phyloP scores from a whole-genome alignment of 345 rosid species.

The Pugionium cornutum region DNA sequence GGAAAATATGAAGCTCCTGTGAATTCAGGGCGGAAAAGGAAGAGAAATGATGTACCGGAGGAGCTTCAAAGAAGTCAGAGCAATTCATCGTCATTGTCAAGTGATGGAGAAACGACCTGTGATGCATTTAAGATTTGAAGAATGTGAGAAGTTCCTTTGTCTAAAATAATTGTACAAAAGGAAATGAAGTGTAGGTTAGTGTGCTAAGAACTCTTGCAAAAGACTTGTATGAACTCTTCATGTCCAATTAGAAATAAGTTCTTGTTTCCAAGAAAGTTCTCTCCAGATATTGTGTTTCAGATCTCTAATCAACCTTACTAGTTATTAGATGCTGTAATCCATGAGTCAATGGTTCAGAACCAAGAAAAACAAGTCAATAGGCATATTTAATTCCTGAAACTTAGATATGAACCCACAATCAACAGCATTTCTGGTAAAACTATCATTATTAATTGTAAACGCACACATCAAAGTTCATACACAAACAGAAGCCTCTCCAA shows the following conservation, averaged over 20 bases:
- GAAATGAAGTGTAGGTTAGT: slow-evolving; percentile 29
- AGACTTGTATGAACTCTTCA: slow-evolving; percentile 16
- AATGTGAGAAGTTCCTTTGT: slow-evolving; percentile 16
- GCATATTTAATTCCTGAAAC: background rate
- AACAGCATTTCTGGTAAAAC: no score
- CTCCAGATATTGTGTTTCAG: slow-evolving; percentile 1
- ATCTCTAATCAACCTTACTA: slow-evolving; percentile 7
- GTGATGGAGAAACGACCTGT: slow-evolving; percentile 29
- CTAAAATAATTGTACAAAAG: slow-evolving; percentile 19
- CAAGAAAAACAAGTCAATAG: background rate
- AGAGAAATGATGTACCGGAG: slow-evolving; percentile 37
- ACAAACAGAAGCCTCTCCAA: slow-evolving; percentile 5
- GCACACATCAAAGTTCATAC: background rate
- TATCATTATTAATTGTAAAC: background rate
- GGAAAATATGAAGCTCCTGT: slow-evolving; percentile 55
- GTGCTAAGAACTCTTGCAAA: slow-evolving; percentile 22
- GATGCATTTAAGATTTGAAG: slow-evolving; percentile 8
- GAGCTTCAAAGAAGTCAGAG: slow-evolving; percentile 33
- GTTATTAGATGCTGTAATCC: slow-evolving; percentile 3
- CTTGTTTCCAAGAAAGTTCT: slow-evolving; percentile 13
- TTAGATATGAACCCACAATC: background rate
- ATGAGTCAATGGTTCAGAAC: slow-evolving; percentile 21
- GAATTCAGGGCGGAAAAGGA: slow-evolving; percentile 55
- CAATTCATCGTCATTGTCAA: slow-evolving; percentile 26
- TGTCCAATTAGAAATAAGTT: slow-evolving; percentile 25